Evolutionary conservation across 148 eudicot genomes (phyloP).

Genomic region (Camellia sinensis): DNA sequence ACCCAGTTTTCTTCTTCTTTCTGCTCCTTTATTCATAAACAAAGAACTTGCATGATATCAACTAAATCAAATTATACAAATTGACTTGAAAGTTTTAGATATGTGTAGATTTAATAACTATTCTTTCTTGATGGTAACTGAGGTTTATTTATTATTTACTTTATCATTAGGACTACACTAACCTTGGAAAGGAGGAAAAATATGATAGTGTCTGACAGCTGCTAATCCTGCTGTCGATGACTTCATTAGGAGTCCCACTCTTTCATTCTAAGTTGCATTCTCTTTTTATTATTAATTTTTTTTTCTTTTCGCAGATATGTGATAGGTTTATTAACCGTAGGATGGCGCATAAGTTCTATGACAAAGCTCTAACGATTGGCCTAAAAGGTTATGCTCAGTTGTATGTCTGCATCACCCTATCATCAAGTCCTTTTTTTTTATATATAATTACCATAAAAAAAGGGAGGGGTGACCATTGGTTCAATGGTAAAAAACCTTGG

Average conservation of each 20-base stretch:
- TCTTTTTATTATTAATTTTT: slow-evolving; percentile 4
- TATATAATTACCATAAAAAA: too few relatives aligned
- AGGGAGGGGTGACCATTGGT: too few relatives aligned
- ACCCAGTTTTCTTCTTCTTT: neutral
- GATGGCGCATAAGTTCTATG: slow-evolving; percentile 65
- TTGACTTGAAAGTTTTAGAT: neutral
- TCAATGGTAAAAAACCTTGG: too few relatives aligned
- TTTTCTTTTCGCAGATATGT: slow-evolving; percentile 54
- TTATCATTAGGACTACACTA: neutral
- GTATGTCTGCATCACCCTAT: slow-evolving; percentile 52
- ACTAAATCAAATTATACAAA: neutral
- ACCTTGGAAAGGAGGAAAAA: neutral
- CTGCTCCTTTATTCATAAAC: neutral
- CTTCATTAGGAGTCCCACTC: neutral
- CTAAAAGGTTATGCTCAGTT: slow-evolving; percentile 73
- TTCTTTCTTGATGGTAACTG: neutral
- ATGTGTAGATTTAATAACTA: neutral
- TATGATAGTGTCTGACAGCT: neutral
- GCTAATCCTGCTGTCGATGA: slow-evolving; percentile 8
- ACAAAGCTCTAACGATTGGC: slow-evolving; percentile 69
- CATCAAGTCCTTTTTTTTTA: too few relatives aligned
- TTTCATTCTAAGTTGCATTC: neutral
- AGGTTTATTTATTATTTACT: neutral
- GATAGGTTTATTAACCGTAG: slow-evolving; percentile 81
- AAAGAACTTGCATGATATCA: neutral